Percentiles rank a stretch among this genome's conserved stretches.
phyloP scores from a whole-genome alignment of 352 stramenopile genomes.

The Pythium phragmitis region DNA sequence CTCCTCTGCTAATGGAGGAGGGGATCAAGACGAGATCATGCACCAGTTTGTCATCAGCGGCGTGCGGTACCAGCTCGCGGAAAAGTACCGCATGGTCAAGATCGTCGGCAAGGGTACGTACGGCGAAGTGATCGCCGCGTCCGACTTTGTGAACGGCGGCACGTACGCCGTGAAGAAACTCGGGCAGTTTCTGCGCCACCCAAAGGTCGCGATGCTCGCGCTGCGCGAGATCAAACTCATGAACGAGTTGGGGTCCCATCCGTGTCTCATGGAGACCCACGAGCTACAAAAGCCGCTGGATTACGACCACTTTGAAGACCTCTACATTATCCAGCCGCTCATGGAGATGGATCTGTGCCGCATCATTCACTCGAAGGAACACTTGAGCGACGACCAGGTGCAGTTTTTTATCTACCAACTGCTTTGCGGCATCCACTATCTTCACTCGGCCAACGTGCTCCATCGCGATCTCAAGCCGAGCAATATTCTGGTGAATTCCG shows the following conservation, averaged over 20 bases:
- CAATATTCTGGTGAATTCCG: constrained; percentile 96
- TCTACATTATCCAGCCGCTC: constrained; percentile 97
- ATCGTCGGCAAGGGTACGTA: constrained; percentile 90
- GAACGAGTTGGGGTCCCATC: constrained; percentile 75
- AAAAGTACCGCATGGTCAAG: constrained; percentile 90
- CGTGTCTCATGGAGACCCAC: constrained; percentile 80
- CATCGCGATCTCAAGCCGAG: constrained; percentile 97
- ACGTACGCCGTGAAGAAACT: constrained; percentile 91
- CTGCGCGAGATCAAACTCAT: constrained; percentile 89
- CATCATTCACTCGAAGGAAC: constrained; percentile 86
- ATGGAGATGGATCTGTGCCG: constrained; percentile 97
- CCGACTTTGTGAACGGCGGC: constrained; percentile 80
- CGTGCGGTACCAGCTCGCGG: constrained; percentile 80
- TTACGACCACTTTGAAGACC: constrained; percentile 93
- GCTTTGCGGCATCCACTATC: constrained; percentile 93
- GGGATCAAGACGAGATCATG: constrained; percentile 63
- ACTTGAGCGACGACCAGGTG: constrained; percentile 92
- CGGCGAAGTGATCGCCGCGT: constrained; percentile 87
- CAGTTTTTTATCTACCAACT: constrained; percentile 97
- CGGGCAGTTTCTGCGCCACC: constrained; percentile 78
- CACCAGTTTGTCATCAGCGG: constrained; percentile 89
- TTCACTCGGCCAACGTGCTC: constrained; percentile 95
- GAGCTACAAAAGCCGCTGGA: constrained; percentile 80
- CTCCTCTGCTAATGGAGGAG: not conserved
- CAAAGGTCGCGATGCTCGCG: constrained; percentile 81